These are phyloP conservation scores for Chrysosporium queenslandicum DNA, from an alignment of 2,329 filamentous ascomycete species.

Conservation along the genomic window DNA sequence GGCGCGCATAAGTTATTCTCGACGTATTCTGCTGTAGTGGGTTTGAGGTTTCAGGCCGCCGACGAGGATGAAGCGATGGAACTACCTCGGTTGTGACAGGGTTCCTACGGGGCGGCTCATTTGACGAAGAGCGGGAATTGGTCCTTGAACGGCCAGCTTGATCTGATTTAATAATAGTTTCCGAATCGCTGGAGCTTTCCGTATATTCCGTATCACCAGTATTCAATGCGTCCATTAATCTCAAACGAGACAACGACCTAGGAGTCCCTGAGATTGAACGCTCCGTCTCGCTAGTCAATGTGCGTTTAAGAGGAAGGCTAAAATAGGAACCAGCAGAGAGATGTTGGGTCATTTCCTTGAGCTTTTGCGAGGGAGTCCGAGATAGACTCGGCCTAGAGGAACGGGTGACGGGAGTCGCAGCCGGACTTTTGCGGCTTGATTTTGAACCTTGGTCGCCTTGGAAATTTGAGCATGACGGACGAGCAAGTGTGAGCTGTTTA, in stretches of 20 bases:
- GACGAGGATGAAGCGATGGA: background rate
- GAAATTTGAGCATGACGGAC: no score
- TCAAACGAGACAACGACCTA: slow-evolving; percentile 21
- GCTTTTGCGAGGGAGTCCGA: slow-evolving; percentile 10
- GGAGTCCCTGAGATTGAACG: background rate
- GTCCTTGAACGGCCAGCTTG: background rate
- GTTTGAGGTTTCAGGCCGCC: slow-evolving; percentile 18
- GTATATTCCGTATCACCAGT: slow-evolving; percentile 2
- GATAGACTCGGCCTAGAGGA: background rate
- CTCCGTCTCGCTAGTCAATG: background rate
- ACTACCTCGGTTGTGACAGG: background rate
- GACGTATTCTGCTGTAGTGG: slow-evolving; percentile 23
- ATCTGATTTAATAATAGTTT: background rate
- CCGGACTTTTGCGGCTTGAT: background rate
- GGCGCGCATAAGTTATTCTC: slow-evolving; percentile 50
- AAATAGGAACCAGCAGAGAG: slow-evolving; percentile 6
- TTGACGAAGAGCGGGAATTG: slow-evolving; percentile 4
- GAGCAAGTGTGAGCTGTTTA: background rate
- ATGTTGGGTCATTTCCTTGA: slow-evolving; percentile 11
- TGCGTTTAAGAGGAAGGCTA: background rate
- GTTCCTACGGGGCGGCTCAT: background rate
- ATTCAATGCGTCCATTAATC: slow-evolving; percentile 29
- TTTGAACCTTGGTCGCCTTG: background rate
- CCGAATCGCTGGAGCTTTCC: slow-evolving; percentile 1
- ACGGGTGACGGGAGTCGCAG: background rate